phyloP scores from a whole-genome alignment of 148 eudicot species.

The Arctostaphylos glauca region DNA sequence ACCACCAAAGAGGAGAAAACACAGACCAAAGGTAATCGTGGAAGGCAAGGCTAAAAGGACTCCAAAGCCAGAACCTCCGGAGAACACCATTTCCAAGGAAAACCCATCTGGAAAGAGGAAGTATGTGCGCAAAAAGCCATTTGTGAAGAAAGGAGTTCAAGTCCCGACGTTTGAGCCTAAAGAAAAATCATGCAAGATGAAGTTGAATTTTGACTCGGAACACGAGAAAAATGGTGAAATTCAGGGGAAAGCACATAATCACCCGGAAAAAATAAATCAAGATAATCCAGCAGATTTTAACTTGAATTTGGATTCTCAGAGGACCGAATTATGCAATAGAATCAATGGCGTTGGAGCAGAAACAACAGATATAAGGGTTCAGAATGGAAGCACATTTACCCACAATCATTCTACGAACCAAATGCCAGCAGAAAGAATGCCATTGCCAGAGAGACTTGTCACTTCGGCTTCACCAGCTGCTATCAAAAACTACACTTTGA shows the following conservation, averaged over 20 bases:
- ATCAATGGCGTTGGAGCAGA: constrained; percentile 7
- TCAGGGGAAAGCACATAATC: constrained; percentile 11
- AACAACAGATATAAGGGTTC: constrained; percentile 3
- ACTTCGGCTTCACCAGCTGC: constrained; percentile 18
- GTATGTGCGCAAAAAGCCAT: constrained; percentile 47
- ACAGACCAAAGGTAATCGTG: constrained; percentile 54
- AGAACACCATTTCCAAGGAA: constrained; percentile 20
- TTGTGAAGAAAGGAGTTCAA: constrained; percentile 11
- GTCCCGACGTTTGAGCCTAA: constrained; percentile 18
- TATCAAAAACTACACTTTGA: constrained; percentile 28
- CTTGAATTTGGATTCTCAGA: constrained; percentile 28
- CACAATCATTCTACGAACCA: constrained; percentile 13
- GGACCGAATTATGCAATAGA: constrained; percentile 8
- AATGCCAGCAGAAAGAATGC: constrained; percentile 14
- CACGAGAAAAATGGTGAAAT: constrained; percentile 18
- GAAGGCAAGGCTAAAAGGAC: constrained; percentile 58
- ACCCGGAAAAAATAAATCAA: constrained; percentile 22
- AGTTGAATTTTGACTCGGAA: constrained; percentile 44
- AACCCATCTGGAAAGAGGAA: constrained; percentile 47
- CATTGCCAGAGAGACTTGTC: constrained; percentile 13
- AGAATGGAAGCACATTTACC: constrained; percentile 19
- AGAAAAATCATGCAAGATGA: constrained; percentile 41
- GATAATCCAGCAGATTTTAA: constrained; percentile 12
- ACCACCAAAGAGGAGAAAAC: constrained; percentile 59
- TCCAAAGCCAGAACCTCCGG: constrained; percentile 32